Percentiles rank a stretch among this genome's conserved stretches.
Evolutionary conservation across 352 stramenopile genomes (phyloP).

Genomic region (Phytophthora melonis): DNA sequence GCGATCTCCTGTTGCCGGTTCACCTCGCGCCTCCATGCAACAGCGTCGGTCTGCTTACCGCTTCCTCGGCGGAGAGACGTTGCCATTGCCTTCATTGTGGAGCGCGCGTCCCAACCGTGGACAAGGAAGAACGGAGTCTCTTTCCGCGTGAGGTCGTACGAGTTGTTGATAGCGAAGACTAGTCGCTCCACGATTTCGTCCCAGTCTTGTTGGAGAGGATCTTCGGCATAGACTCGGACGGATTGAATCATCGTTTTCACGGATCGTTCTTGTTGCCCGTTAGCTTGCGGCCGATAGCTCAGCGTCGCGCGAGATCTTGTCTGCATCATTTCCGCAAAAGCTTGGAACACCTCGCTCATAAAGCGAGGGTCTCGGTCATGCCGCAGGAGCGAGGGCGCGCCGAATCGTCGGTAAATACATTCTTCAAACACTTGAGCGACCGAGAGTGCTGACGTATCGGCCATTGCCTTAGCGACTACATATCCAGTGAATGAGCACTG

Average conservation of each 20-base stretch:
- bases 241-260: constrained; percentile 19
- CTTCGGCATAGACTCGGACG: constrained; percentile 7
- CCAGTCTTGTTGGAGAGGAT: too few relatives aligned
- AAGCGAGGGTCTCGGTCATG: constrained; percentile 26
- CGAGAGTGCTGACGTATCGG: constrained; percentile 2
- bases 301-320: constrained; percentile 3
- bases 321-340: constrained; percentile 21
- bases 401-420: constrained; percentile 14
- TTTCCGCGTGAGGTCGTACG: too few relatives aligned
- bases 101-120: neutral
- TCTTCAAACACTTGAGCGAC: constrained; percentile 20
- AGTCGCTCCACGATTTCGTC: too few relatives aligned
- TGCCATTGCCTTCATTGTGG: neutral
- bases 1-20: constrained; percentile 1
- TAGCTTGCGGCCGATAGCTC: constrained; percentile 21
- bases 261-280: constrained; percentile 17
- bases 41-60: neutral
- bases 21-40: neutral
- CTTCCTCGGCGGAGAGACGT: neutral
- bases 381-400: constrained; percentile 9
- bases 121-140: too few relatives aligned
- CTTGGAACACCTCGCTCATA: constrained; percentile 21
- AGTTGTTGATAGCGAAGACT: too few relatives aligned
- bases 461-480: constrained; percentile 24
- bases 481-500: constrained; percentile 16